Conservation (phyloP, 495 filamentous ascomycete genomes). For the Daldinia childiae region DNA sequence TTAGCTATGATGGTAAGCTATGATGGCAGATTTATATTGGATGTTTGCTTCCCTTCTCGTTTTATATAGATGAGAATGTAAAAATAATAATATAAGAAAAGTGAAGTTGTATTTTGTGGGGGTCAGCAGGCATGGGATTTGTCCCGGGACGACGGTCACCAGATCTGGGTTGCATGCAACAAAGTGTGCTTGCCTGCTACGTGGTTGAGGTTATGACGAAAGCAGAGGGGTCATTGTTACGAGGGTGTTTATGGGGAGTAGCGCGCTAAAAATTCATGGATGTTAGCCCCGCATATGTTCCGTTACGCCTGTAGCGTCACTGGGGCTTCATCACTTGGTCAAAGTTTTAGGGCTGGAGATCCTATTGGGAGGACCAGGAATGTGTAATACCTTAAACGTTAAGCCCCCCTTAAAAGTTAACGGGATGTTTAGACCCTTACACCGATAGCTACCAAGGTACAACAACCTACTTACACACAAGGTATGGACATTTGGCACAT, state of each 20-base stretch:
- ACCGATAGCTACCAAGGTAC: conserved; percentile 21
- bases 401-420: conserved; percentile 16
- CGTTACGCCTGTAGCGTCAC: conserved; percentile 29
- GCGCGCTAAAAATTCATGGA: conserved; percentile 14
- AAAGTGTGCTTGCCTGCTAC: conserved; percentile 19
- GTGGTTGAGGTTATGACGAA: conserved; percentile 36
- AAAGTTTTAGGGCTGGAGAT: conserved; percentile 19
- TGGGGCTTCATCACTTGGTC: conserved; percentile 30
- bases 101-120: conserved; percentile 23
- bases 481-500: no score
- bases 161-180: conserved; percentile 37
- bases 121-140: conserved; percentile 26
- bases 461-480: no score
- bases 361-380: neutral
- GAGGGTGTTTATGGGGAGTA: conserved; percentile 16
- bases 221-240: conserved; percentile 20
- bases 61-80: neutral
- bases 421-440: conserved; percentile 15
- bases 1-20: neutral
- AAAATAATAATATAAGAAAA: neutral
- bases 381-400: conserved; percentile 4
- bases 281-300: conserved; percentile 6
- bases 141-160: conserved; percentile 39
- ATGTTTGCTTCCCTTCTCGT: neutral
- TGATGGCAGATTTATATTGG: neutral